phyloP scores from a whole-genome alignment of 495 filamentous ascomycete species.

The Acidomyces sp. region DNA sequence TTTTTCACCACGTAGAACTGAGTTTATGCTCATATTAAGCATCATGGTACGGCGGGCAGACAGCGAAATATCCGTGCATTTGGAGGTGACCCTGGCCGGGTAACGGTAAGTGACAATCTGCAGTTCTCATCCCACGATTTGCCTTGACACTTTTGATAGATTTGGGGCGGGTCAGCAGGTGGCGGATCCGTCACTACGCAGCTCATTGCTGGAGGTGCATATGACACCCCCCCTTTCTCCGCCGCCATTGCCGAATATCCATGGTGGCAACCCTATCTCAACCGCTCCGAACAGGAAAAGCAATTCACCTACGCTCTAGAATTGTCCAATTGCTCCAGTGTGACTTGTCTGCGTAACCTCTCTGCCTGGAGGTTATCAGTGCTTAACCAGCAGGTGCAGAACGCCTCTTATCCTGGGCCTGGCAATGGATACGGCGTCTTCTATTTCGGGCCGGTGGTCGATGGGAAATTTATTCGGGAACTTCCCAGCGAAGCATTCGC shows the following conservation, averaged over 20 bases:
- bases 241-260: constrained; percentile 19
- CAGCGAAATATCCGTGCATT: constrained; percentile 3
- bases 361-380: not conserved
- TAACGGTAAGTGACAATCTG: not conserved
- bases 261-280: constrained; percentile 20
- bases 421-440: constrained; percentile 17
- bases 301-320: constrained; percentile 12
- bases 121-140: no score
- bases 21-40: not conserved
- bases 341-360: constrained; percentile 16
- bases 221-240: constrained; percentile 17
- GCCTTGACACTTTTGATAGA: no score
- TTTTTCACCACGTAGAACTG: constrained; percentile 8
- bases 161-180: constrained; percentile 25
- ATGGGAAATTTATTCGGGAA: constrained; percentile 19
- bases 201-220: constrained; percentile 20
- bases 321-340: constrained; percentile 11
- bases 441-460: constrained; percentile 20
- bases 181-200: constrained; percentile 19
- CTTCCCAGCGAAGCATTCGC: constrained; percentile 20
- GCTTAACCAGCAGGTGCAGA: constrained; percentile 11
- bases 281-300: constrained; percentile 16
- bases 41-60: no score
- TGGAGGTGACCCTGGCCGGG: not conserved
- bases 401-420: constrained; percentile 2